Evolutionary conservation across 2,329 filamentous ascomycete genomes (phyloP), one percentile per base, ranked within the genome.

Genomic region (Nannizziopsis barbatae): DNA sequence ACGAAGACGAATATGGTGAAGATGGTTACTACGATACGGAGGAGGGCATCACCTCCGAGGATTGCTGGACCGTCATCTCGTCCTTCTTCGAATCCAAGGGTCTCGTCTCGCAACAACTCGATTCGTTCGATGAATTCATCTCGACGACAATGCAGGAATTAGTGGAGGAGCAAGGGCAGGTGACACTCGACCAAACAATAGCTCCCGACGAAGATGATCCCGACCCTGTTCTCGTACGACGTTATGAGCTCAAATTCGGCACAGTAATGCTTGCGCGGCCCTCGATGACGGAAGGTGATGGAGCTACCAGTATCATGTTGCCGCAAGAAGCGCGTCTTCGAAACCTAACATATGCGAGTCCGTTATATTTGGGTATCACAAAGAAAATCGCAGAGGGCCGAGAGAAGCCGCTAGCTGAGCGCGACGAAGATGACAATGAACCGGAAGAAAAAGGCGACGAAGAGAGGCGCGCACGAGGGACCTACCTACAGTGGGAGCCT

Each of bases 41-140:
- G 51, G 80, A 84, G 53, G 81, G 72, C 36, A 95, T 96, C 71
- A 95, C 89, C 20, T 86, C 89, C 52, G 92, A 96, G 72, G 93
- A 98, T 70, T 95, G 88, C 74, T 98, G 93, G 92, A 85, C 84
- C 56, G 90, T 96, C 62, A 96, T 98, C 65, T 88, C 86, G 49
- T 85, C 92, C 8, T 96, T 95, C 74, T 98, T 98, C 71, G 87
- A 95, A 59, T 79, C 81, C 54, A 98, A 96, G 70, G 90, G 92
- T 60, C 77, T 98, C 30, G 92, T 95, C 17, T 95, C 92, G 12
- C 90, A 98, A 69, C 92, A 98, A 72, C 82, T 96, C 54, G 90
- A 96, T 65, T 98, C 93, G 0, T 98, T 95, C 70, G 88, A 98
- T 69, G 89, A 96, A 64, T 98, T 98, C 62, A 89, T 92, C 50